Percentiles rank a stretch among this genome's conserved stretches.
Conservation (phyloP, 2,329 filamentous ascomycete species). For the Phyllosticta capitalensis region DNA sequence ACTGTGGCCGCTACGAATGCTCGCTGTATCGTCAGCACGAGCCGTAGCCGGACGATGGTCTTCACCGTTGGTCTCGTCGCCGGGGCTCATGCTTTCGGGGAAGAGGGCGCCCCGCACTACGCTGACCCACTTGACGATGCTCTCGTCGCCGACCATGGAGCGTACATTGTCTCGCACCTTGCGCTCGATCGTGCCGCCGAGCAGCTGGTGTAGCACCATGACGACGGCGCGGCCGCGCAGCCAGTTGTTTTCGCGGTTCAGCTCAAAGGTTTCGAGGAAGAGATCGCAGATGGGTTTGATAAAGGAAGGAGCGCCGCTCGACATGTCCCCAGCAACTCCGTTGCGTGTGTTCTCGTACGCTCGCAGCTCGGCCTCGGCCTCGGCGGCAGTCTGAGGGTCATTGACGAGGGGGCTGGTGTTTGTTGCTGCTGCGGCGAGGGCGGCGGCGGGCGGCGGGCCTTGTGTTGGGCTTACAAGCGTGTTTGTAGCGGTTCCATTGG, state of each 20-base stretch:
- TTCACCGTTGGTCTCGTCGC: conserved; percentile 23
- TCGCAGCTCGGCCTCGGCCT: conserved; percentile 88
- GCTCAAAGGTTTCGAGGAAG: conserved; percentile 89
- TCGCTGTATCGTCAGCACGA: conserved; percentile 12
- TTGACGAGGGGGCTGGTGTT: conserved; percentile 38
- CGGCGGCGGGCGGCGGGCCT: neutral
- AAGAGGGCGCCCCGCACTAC: conserved; percentile 70
- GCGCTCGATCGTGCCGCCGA: conserved; percentile 91
- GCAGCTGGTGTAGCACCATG: conserved; percentile 87
- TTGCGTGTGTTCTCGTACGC: conserved; percentile 62
- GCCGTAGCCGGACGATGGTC: neutral
- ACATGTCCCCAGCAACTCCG: conserved; percentile 41
- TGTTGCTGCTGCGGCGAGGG: conserved; percentile 22
- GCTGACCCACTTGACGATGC: conserved; percentile 64
- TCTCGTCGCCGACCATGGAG: conserved; percentile 65
- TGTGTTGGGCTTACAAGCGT: neutral
- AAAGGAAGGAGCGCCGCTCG: conserved; percentile 67
- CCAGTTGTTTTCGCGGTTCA: conserved; percentile 96
- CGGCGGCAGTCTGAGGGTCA: conserved; percentile 47
- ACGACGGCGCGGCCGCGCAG: conserved; percentile 90
- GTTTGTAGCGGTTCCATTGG: conserved; percentile 18
- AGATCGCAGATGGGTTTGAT: conserved; percentile 98
- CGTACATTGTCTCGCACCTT: conserved; percentile 83
- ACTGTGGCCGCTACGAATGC: neutral
- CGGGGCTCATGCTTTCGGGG: conserved; percentile 47